These are phyloP conservation scores for Remersonia thermophila DNA, from an alignment of 2,329 filamentous ascomycete species.

Conservation along the genomic window DNA sequence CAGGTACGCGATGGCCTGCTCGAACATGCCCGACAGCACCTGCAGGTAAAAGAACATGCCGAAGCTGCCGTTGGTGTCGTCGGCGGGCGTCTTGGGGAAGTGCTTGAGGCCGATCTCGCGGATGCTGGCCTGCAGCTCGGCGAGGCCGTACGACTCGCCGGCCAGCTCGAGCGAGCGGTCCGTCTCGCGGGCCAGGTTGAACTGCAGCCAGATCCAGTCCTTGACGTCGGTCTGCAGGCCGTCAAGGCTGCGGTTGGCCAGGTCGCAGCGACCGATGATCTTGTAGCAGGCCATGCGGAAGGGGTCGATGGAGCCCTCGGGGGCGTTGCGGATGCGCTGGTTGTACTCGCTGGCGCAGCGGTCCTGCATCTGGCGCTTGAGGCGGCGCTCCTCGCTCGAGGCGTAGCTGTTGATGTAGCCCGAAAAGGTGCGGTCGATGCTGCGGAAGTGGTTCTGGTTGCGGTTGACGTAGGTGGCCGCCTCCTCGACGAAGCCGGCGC, in stretches of 20 bases:
- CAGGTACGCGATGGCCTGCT: slow-evolving; percentile 82
- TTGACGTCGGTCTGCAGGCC: slow-evolving; percentile 52
- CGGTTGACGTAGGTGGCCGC: slow-evolving; percentile 76
- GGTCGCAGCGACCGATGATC: slow-evolving; percentile 71
- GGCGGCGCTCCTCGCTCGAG: slow-evolving; percentile 59
- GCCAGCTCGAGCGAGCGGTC: slow-evolving; percentile 52
- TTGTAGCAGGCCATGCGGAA: slow-evolving; percentile 98
- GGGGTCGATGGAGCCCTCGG: slow-evolving; percentile 79
- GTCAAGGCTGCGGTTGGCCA: slow-evolving; percentile 51
- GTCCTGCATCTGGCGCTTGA: slow-evolving; percentile 69
- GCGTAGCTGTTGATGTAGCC: slow-evolving; percentile 80
- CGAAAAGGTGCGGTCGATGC: slow-evolving; percentile 80
- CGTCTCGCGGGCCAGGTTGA: slow-evolving; percentile 55
- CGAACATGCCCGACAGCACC: slow-evolving; percentile 81
- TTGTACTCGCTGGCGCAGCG: slow-evolving; percentile 85
- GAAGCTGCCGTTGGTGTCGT: slow-evolving; percentile 62
- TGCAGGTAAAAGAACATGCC: slow-evolving; percentile 92
- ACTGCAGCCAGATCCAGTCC: slow-evolving; percentile 62
- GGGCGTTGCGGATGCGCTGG: slow-evolving; percentile 70
- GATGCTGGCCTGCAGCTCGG: slow-evolving; percentile 65
- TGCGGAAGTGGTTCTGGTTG: slow-evolving; percentile 70
- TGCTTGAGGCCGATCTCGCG: slow-evolving; percentile 82
- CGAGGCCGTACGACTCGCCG: slow-evolving; percentile 51
- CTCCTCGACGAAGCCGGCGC: slow-evolving; percentile 72
- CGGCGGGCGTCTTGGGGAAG: slow-evolving; percentile 70